These are phyloP conservation scores for Phytopythium ostracodes DNA, from an alignment of 352 stramenopile genomes.

Conservation along the genomic window DNA sequence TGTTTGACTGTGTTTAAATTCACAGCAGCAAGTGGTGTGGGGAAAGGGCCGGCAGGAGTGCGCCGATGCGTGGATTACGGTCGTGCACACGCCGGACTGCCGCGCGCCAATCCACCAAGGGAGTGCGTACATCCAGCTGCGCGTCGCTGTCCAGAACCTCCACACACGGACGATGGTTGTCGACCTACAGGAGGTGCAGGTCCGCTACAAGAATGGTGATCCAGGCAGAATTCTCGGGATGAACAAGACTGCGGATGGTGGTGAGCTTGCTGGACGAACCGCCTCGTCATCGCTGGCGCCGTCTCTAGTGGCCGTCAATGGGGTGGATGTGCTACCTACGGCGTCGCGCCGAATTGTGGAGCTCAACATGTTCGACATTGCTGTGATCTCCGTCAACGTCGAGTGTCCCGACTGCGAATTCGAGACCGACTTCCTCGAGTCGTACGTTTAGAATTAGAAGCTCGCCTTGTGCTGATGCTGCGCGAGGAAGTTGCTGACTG, in stretches of 20 bases:
- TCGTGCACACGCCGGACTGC: constrained; percentile 70
- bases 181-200: constrained; percentile 55
- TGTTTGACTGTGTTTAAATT: not conserved
- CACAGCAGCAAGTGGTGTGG: constrained; percentile 61
- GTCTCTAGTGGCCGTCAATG: constrained; percentile 52
- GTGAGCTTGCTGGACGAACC: not conserved
- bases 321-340: constrained; percentile 24
- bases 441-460: constrained; percentile 16
- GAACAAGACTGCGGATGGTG: not conserved
- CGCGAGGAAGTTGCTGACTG: not conserved
- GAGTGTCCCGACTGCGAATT: constrained; percentile 69
- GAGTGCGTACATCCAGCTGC: constrained; percentile 55
- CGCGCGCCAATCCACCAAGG: constrained; percentile 27
- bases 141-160: constrained; percentile 67
- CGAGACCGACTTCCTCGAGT: constrained; percentile 71
- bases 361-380: constrained; percentile 66
- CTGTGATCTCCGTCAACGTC: constrained; percentile 54
- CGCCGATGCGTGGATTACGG: constrained; percentile 69
- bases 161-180: constrained; percentile 46
- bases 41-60: constrained; percentile 55
- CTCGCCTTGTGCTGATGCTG: not conserved
- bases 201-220: constrained; percentile 68
- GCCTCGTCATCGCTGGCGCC: constrained; percentile 31
- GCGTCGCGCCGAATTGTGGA: constrained; percentile 29
- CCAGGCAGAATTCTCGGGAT: constrained; percentile 41